Conservation (phyloP, 495 filamentous ascomycete species). For the Oleoguttula mirabilis region DNA sequence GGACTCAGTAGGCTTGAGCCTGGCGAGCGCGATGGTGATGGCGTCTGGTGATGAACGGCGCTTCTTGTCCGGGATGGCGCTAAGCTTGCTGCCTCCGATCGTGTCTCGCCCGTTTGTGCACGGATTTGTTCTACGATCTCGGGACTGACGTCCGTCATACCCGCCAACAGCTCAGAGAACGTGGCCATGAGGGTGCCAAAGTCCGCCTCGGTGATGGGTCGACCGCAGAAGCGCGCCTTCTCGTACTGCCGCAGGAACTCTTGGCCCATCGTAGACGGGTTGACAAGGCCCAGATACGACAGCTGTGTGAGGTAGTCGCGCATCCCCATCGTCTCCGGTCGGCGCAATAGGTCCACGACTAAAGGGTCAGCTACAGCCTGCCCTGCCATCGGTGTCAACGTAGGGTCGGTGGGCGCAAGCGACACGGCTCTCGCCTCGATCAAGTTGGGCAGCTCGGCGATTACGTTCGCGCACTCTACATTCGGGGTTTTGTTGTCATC, state of each 20-base stretch:
- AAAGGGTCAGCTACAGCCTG: conserved; percentile 41
- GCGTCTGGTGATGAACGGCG: background rate
- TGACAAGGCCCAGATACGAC: conserved; percentile 51
- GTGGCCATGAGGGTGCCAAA: conserved; percentile 76
- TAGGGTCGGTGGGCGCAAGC: conserved; percentile 54
- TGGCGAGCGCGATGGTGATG: background rate
- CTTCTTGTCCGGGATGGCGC: background rate
- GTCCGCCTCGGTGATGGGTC: conserved; percentile 46
- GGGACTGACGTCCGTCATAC: conserved; percentile 54
- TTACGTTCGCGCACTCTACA: conserved; percentile 67
- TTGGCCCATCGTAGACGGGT: conserved; percentile 40
- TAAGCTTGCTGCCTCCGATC: background rate
- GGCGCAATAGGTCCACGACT: conserved; percentile 57
- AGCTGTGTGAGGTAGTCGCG: conserved; percentile 68
- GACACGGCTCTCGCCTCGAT: conserved; percentile 89
- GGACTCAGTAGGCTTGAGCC: conserved; percentile 5
- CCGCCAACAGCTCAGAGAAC: conserved; percentile 70
- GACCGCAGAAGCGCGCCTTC: conserved; percentile 62
- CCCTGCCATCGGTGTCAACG: background rate
- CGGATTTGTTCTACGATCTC: conserved; percentile 19
- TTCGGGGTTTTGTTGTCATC: conserved; percentile 57
- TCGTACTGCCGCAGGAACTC: conserved; percentile 72
- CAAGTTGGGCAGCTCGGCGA: conserved; percentile 76
- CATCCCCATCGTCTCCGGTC: conserved; percentile 62
- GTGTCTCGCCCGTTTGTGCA: conserved; percentile 1